These are phyloP conservation scores for Linnemannia hyalina DNA, from an alignment of 192 early-diverging fungal genomes.

Conservation along the genomic window DNA sequence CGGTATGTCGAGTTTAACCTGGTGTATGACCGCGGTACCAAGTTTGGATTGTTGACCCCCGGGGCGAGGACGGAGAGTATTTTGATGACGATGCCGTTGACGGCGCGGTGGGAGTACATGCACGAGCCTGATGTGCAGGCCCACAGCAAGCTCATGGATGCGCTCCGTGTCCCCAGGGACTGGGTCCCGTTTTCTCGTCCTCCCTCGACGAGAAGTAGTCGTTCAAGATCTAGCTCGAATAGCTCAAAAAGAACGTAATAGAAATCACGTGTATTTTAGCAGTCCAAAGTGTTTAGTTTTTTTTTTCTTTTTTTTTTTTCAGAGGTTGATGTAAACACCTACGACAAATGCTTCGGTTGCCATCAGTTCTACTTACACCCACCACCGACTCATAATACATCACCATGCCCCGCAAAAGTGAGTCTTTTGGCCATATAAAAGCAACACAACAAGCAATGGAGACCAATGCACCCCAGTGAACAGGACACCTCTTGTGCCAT, in stretches of 20 bases:
- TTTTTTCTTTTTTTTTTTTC: conserved; percentile 25
- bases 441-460: not conserved
- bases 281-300: conserved; percentile 1
- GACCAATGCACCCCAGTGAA: not conserved
- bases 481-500: not conserved
- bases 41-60: conserved; percentile 97
- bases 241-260: not conserved
- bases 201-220: no score
- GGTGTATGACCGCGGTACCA: conserved; percentile 96
- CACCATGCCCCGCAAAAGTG: conserved; percentile 40
- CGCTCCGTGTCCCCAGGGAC: conserved; percentile 81
- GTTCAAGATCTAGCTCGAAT: not conserved
- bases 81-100: conserved; percentile 92
- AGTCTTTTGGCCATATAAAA: not conserved
- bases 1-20: conserved; percentile 99
- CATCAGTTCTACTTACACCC: not conserved
- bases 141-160: conserved; percentile 76
- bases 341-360: not conserved
- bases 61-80: conserved; percentile 96
- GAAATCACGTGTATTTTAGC: conserved; percentile 23
- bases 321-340: not conserved
- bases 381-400: conserved; percentile 9
- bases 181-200: conserved; percentile 68
- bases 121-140: conserved; percentile 76
- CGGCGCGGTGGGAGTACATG: conserved; percentile 98